phyloP scores from a whole-genome alignment of 1,284 basidiomycete species.

The Boletus albobrunnescens region DNA sequence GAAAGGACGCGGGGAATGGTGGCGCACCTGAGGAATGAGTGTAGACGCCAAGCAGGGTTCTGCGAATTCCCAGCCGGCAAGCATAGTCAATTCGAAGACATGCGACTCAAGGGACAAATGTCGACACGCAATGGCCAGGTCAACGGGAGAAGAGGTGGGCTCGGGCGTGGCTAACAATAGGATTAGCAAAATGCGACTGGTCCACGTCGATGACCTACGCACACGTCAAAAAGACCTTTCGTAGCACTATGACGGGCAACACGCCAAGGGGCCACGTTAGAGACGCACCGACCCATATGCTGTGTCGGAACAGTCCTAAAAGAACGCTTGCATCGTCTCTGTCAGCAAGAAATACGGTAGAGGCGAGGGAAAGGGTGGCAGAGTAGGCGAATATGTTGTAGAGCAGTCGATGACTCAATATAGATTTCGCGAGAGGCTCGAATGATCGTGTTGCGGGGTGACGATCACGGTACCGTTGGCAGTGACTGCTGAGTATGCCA shows the following conservation, averaged over 20 bases:
- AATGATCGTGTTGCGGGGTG: slow-evolving; percentile 48
- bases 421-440: slow-evolving; percentile 55
- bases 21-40: slow-evolving; percentile 46
- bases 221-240: slow-evolving; percentile 56
- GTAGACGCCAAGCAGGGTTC: slow-evolving; percentile 54
- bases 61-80: slow-evolving; percentile 57
- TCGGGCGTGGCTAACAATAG: slow-evolving; percentile 42
- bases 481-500: too few species aligned
- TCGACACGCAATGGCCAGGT: slow-evolving; percentile 44
- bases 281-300: slow-evolving; percentile 31
- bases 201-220: slow-evolving; percentile 23
- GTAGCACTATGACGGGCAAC: slow-evolving; percentile 50
- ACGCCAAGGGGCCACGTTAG: slow-evolving; percentile 38
- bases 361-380: slow-evolving; percentile 44
- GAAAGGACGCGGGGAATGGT: neutral
- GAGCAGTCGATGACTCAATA: slow-evolving; percentile 54
- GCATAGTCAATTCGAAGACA: slow-evolving; percentile 45
- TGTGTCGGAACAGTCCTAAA: slow-evolving; percentile 20
- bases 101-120: slow-evolving; percentile 45
- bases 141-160: slow-evolving; percentile 50
- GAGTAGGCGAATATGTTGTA: slow-evolving; percentile 51
- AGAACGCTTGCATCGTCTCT: slow-evolving; percentile 15
- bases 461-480: too few species aligned
- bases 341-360: slow-evolving; percentile 34
- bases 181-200: slow-evolving; percentile 2